Conservation (phyloP, 2,329 filamentous ascomycete genomes). For the Paraphaeosphaeria sporulosa region DNA sequence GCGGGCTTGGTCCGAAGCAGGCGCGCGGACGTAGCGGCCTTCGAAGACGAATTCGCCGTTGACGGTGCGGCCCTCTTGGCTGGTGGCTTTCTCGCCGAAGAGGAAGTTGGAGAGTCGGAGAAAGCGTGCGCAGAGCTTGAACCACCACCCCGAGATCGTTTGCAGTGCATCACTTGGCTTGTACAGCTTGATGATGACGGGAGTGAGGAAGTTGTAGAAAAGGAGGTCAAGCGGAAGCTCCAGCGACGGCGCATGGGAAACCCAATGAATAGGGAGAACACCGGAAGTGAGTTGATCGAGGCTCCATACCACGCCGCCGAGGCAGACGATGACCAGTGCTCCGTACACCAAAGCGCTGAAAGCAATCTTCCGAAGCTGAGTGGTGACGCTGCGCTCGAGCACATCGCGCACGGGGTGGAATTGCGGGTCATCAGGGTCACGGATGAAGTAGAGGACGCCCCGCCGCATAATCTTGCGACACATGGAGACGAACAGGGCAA, state of each 20-base stretch:
- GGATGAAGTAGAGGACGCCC: constrained; percentile 96
- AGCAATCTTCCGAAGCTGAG: constrained; percentile 92
- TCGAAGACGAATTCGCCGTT: constrained; percentile 66
- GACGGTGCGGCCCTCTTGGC: constrained; percentile 79
- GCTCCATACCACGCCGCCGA: constrained; percentile 97
- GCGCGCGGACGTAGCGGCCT: constrained; percentile 88
- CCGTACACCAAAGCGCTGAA: constrained; percentile 97
- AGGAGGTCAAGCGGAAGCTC: constrained; percentile 94
- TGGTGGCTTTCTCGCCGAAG: constrained; percentile 80
- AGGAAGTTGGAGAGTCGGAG: constrained; percentile 90
- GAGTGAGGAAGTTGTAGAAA: constrained; percentile 97
- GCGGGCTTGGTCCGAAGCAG: constrained; percentile 92
- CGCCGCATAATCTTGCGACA: constrained; percentile 96
- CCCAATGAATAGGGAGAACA: constrained; percentile 91
- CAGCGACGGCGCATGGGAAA: constrained; percentile 87
- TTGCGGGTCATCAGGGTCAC: constrained; percentile 96
- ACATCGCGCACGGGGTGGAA: constrained; percentile 98
- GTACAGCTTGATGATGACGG: constrained; percentile 82
- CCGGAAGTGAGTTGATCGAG: constrained; percentile 71
- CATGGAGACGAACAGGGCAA: constrained; percentile 98
- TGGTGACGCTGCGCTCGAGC: constrained; percentile 88
- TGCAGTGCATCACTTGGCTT: constrained; percentile 86
- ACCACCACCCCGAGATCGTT: constrained; percentile 94
- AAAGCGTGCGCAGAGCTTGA: constrained; percentile 80
- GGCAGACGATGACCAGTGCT: constrained; percentile 86